Evolutionary conservation across 2,329 filamentous ascomycete genomes (phyloP), one percentile per base, ranked within the genome.

Genomic region (Trematosphaeria pertusa): DNA sequence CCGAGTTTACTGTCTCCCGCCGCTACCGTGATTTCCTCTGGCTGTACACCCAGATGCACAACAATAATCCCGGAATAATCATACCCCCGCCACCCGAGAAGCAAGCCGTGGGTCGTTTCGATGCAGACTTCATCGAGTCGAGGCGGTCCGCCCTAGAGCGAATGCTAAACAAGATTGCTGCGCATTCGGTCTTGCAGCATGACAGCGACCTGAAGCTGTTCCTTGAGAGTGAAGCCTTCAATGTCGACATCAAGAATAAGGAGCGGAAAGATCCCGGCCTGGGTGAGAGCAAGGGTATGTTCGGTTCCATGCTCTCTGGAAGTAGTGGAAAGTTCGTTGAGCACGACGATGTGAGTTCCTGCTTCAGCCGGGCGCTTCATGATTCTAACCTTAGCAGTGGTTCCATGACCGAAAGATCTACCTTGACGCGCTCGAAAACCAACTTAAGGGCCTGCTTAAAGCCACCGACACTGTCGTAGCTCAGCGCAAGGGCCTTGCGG

Each of bases 321-420:
- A 86, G 82, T 62, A 75, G 74, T 24, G 80, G 80, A 49, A 99
- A 99, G 73, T 99, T 99, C 74, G 86, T 99, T 30, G 94, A 99
- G 74, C 94, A 97, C 68, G 94, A 99, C 70, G 94, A 99, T 75
- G 88, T 91, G 73, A 78, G 87, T 77, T 43, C 52, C 26, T 19
- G 26, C 37, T 5, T 7, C 8, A 37, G 11, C 1, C 10, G 8
- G 1, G 11, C 26, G 8, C 15, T 21, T 4, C 9, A 3, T n/a
- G 28, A 37, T 41, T 53, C 58, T 54, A 65, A 48, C 15, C 20
- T 40, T 11, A 11, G 20, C 48, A 91, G 87, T 99, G 93, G 94
- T 99, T 99, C 75, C 93, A 99, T 62, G 94, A 99, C 59, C 91
- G 94, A 52, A 90, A 87, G 64, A 84, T 97, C 44, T 99, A 99